phyloP scores from a whole-genome alignment of 2,329 filamentous ascomycete genomes.

The Rhynchosporium secalis region DNA sequence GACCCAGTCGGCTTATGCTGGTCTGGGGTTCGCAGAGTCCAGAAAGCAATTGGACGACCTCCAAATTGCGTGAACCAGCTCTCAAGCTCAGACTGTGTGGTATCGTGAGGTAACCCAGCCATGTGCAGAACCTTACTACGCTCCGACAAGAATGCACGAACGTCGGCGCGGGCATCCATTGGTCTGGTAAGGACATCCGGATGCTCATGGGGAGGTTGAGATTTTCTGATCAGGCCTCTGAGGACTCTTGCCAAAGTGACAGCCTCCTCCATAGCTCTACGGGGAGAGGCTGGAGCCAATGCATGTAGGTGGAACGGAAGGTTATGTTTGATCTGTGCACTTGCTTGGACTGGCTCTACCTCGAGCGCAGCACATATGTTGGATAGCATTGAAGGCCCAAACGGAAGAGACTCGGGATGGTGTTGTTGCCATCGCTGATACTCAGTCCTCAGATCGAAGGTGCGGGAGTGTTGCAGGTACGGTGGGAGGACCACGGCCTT shows the following conservation, averaged over 20 bases:
- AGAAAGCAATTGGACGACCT: slow-evolving; percentile 96
- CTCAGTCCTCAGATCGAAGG: slow-evolving; percentile 94
- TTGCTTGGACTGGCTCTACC: slow-evolving; percentile 96
- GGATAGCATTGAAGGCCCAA: slow-evolving; percentile 89
- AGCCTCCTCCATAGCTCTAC: slow-evolving; percentile 96
- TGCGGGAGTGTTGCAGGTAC: slow-evolving; percentile 96
- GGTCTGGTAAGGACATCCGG: slow-evolving; percentile 92
- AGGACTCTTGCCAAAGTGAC: slow-evolving; percentile 92
- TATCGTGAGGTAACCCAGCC: slow-evolving; percentile 95
- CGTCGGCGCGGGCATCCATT: slow-evolving; percentile 95
- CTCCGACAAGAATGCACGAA: slow-evolving; percentile 92
- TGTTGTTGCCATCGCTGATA: slow-evolving; percentile 99
- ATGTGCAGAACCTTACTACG: slow-evolving; percentile 98
- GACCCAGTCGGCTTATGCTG: slow-evolving; percentile 99
- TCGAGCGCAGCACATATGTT: slow-evolving; percentile 98
- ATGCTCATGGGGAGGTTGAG: slow-evolving; percentile 88
- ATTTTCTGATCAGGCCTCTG: slow-evolving; percentile 91
- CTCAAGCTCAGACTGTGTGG: slow-evolving; percentile 96
- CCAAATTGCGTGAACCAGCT: slow-evolving; percentile 99
- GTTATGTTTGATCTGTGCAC: slow-evolving; percentile 98
- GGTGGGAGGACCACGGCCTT: slow-evolving; percentile 96
- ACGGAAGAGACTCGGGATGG: slow-evolving; percentile 94
- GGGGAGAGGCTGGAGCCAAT: slow-evolving; percentile 88
- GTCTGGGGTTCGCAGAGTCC: slow-evolving; percentile 95
- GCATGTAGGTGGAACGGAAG: slow-evolving; percentile 97